Evolutionary conservation across 768 basidiomycete species (phyloP), one percentile per base, ranked within the genome.

Genomic region (Leccinum subgranulosum): DNA sequence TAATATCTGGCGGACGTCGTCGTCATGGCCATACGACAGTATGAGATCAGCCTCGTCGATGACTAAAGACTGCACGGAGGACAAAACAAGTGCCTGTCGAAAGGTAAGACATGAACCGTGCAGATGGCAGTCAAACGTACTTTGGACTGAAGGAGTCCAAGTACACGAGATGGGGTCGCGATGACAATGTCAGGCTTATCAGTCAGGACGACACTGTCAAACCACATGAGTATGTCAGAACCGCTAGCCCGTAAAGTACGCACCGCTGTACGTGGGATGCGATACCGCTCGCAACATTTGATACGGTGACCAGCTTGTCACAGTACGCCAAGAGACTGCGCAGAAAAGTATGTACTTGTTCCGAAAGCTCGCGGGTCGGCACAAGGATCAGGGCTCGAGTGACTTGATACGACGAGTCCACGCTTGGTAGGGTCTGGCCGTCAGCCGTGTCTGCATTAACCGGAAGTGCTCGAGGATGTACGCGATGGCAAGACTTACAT

Each of bases 21-120:
- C 91, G 59, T 94, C 90, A 62, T 98, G 93, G 3, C 97, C 97
- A 69, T 98, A 99, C 0, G 95, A 98, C 19, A 99, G 80, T 53
- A 99, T 90, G 36, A 98, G 83, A 69, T 98, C 97, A 23, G 97
- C 97, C 74, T 99, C 97, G 69, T 99, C 97, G 56, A 99, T 95
- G 28, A 96, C 90, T 17, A 99, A 83, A 5, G 90, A 89, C 48
- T 93, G 90, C 29, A 98, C 75, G 1, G 81, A 78, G 12, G 80
- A 66, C 0, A 94, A 74, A 3, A 78, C 80, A 8, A 98, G 76
- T 0, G 84, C 76, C 89, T 92, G 58, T 1, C 28, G 34, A 23
- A 23, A 9, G n/a, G 36, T 72, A 17, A 60, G 59, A 39, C 1
- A 3, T 41, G 15, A 50, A 21, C 5, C 3, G 1, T n/a, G 28